phyloP scores from a whole-genome alignment of 2,329 filamentous ascomycete genomes.

The Trichoderma hamatum region DNA sequence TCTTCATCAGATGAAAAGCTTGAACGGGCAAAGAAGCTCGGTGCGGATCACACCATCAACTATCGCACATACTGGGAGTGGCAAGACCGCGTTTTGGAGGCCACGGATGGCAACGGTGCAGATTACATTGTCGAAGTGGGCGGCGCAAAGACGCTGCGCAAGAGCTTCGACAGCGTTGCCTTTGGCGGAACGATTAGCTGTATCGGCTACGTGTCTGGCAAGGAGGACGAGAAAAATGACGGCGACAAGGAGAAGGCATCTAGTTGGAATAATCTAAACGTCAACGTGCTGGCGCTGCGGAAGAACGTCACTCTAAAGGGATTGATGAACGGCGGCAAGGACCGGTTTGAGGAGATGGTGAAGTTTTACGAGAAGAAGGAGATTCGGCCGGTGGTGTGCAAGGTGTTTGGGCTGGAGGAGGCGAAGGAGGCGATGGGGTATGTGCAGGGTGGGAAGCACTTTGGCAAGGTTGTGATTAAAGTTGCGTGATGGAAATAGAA shows the following conservation, averaged over 20 bases:
- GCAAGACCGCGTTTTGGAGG: slow-evolving; percentile 51
- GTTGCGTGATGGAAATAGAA: slow-evolving; percentile 28
- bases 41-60: slow-evolving; percentile 58
- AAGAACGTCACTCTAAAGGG: slow-evolving; percentile 55
- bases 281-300: slow-evolving; percentile 58
- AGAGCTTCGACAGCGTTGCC: slow-evolving; percentile 56
- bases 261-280: slow-evolving; percentile 54
- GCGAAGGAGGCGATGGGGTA: slow-evolving; percentile 55
- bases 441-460: slow-evolving; percentile 56
- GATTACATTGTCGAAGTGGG: slow-evolving; percentile 61
- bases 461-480: slow-evolving; percentile 59
- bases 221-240: slow-evolving; percentile 53
- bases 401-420: slow-evolving; percentile 51
- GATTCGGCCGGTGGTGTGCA: slow-evolving; percentile 53
- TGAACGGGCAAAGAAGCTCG: slow-evolving; percentile 49
- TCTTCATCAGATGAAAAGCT: slow-evolving; percentile 58
- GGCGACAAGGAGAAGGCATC: slow-evolving; percentile 25
- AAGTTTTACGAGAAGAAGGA: slow-evolving; percentile 48
- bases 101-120: slow-evolving; percentile 51
- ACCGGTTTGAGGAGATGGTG: slow-evolving; percentile 58
- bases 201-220: slow-evolving; percentile 54
- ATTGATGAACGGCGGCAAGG: slow-evolving; percentile 62
- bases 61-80: slow-evolving; percentile 56
- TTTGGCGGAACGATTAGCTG: slow-evolving; percentile 59
- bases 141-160: slow-evolving; percentile 53